Evolutionary conservation across 2,329 filamentous ascomycete genomes (phyloP), one percentile per base, ranked within the genome.

Genomic region (Neonectria faginata): DNA sequence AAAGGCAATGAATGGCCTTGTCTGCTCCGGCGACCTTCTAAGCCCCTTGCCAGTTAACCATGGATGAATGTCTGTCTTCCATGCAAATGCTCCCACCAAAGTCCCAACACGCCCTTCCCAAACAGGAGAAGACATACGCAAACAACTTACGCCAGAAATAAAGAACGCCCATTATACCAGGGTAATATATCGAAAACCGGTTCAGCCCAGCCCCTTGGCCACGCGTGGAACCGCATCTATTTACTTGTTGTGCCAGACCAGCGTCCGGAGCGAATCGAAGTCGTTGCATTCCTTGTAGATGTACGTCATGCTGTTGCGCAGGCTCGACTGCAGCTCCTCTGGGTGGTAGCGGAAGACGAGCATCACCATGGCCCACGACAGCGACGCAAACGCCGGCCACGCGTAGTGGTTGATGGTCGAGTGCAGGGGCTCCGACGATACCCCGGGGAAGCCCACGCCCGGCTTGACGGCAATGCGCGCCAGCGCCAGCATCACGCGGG

Each of bases 291-390:
- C 92, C 64, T 89, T 86, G 78, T 95, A 99, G 84, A 99, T 97
- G 77, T 99, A 99, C 73, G 89, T 92, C 96, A 99, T 99, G 83
- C 94, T 97, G 81, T 90, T 94, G 78, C 93, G 88, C 84, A 99
- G 81, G 79, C 94, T 97, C 65, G 90, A 89, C 85, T 97, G 96
- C 76, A 99, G 86, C 61, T 92, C 93, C 74, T 97, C 93, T 5
- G 96, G 94, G 82, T 98, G 90, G 87, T 92, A 92, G 73, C 92
- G 88, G 84, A 97, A 99, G 66, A 99, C 81, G 82, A 95, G 93
- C 96, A 99, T 99, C 68, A 99, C 94, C 75, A 89, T 84, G 5
- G 91, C 96, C 96, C 96, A 99, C 75, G 91, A 97, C 69, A 95
- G 74, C 72, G 91, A 92, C 45, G 96, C 95, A 81, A 99, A 99